Conservation (phyloP, 2,329 filamentous ascomycete genomes). For the Plectosphaerella sp. region DNA sequence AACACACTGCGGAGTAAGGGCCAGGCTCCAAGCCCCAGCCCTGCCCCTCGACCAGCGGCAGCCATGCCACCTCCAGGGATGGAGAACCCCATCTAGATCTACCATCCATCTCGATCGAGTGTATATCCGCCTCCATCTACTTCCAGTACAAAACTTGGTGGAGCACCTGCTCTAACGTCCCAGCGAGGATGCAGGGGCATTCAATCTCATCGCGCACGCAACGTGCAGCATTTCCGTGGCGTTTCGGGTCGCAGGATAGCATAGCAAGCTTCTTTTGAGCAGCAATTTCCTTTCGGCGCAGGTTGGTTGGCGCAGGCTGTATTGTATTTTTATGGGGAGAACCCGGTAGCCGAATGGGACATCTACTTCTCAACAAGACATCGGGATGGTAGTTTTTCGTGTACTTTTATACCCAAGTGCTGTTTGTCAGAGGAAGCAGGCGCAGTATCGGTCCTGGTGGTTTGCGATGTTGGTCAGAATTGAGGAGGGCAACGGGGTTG, state of each 20-base stretch:
- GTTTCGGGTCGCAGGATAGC: neutral
- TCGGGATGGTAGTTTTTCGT: neutral
- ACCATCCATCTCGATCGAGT: neutral
- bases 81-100: conserved; percentile 36
- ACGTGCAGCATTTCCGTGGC: neutral
- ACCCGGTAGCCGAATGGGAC: neutral
- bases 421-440: neutral
- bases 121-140: neutral
- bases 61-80: conserved; percentile 28
- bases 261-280: neutral
- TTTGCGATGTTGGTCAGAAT: too few species aligned
- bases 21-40: conserved; percentile 21
- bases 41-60: conserved; percentile 11
- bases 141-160: neutral
- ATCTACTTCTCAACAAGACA: neutral
- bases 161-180: neutral
- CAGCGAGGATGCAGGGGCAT: neutral
- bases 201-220: neutral
- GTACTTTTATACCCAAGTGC: neutral
- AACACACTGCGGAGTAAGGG: conserved; percentile 27
- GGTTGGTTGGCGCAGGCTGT: neutral
- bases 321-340: neutral
- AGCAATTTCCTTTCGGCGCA: neutral
- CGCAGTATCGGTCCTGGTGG: too few species aligned
- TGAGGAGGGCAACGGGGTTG: too few species aligned